Conservation (phyloP, 2,329 filamentous ascomycete species). For the Cladosporium sp. region DNA sequence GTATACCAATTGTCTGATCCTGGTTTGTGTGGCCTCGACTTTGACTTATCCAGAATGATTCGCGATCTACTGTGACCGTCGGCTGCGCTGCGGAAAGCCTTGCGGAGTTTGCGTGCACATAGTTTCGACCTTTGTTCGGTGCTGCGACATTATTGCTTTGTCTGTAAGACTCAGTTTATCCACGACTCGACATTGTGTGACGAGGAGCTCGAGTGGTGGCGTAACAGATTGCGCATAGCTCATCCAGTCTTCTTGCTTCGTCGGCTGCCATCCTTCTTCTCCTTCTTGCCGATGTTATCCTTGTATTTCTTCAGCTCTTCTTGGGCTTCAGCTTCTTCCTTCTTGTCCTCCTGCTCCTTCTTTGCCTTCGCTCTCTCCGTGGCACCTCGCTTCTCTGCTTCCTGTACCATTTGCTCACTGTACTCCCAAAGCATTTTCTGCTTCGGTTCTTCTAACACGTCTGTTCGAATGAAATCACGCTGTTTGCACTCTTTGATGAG, state of each 20-base stretch:
- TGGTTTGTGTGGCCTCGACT: no score
- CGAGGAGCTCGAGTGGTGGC: no score
- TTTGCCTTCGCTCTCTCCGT: conserved; percentile 56
- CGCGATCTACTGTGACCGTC: no score
- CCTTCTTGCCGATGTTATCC: conserved; percentile 32
- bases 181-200: neutral
- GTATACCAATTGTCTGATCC: no score
- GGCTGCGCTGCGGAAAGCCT: no score
- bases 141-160: neutral
- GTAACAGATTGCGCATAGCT: neutral
- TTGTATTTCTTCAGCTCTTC: conserved; percentile 30
- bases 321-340: conserved; percentile 32
- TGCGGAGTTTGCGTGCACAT: no score
- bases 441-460: conserved; percentile 70
- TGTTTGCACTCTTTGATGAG: conserved; percentile 86
- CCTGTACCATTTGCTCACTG: conserved; percentile 78
- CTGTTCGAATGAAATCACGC: conserved; percentile 65
- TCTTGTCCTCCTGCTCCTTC: conserved; percentile 41
- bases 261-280: conserved; percentile 26
- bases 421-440: conserved; percentile 88
- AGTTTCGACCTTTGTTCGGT: neutral
- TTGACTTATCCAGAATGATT: no score
- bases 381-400: conserved; percentile 74
- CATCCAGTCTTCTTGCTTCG: conserved; percentile 16
- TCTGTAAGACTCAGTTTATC: neutral